Evolutionary conservation across 2,329 filamentous ascomycete species (phyloP).

Genomic region (Arachnomyces sp.): DNA sequence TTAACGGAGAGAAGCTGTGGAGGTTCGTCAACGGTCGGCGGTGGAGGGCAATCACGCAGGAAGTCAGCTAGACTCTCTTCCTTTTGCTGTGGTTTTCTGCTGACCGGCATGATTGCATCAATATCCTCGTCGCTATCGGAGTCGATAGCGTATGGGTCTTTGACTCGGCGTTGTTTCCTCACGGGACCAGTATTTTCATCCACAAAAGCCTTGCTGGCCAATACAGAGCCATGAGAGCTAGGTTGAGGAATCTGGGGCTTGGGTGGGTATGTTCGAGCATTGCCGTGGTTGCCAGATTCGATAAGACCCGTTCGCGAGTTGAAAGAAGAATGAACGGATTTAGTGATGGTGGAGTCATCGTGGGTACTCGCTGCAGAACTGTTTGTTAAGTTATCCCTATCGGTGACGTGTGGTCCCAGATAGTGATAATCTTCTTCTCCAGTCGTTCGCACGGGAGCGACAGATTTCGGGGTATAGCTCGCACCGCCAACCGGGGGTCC

Average conservation of each 20-base stretch:
- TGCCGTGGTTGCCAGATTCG: slow-evolving; percentile 29
- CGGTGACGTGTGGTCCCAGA: slow-evolving; percentile 22
- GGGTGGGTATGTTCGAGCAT: slow-evolving; percentile 16
- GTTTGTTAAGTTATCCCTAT: slow-evolving; percentile 24
- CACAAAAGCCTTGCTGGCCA: slow-evolving; percentile 12
- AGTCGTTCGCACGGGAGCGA: slow-evolving; percentile 75
- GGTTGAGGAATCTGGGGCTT: slow-evolving; percentile 8
- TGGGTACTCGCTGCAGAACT: slow-evolving; percentile 34
- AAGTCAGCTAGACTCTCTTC: slow-evolving; percentile 44
- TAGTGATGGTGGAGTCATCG: slow-evolving; percentile 44
- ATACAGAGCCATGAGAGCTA: slow-evolving; percentile 6
- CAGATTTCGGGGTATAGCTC: slow-evolving; percentile 69
- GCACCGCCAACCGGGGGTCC: slow-evolving; percentile 60
- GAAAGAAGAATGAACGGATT: slow-evolving; percentile 54
- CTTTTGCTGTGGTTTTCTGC: slow-evolving; percentile 25
- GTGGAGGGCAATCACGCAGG: slow-evolving; percentile 37
- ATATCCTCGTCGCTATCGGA: slow-evolving; percentile 60
- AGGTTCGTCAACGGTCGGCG: slow-evolving; percentile 23
- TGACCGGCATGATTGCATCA: slow-evolving; percentile 41
- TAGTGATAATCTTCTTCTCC: slow-evolving; percentile 65
- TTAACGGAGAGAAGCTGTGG: slow-evolving; percentile 24
- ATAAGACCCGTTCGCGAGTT: slow-evolving; percentile 69
- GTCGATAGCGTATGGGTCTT: slow-evolving; percentile 91
- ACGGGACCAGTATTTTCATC: slow-evolving; percentile 48
- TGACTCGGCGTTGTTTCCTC: slow-evolving; percentile 67